Conservation (phyloP, 2,329 filamentous ascomycete genomes). For the Atkinsonella texensis region DNA sequence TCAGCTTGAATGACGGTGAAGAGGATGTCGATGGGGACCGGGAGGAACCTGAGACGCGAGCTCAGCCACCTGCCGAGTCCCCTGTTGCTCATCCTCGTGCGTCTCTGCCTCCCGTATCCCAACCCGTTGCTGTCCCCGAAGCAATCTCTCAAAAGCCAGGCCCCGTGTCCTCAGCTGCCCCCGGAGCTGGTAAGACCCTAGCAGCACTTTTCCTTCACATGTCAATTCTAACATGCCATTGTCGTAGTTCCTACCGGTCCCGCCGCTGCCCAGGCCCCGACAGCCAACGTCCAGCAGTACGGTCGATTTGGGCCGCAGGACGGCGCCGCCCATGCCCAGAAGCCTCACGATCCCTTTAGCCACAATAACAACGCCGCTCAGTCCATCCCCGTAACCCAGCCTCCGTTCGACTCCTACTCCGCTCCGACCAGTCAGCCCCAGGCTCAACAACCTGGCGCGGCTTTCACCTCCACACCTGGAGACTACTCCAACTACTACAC, state of each 20-base stretch:
- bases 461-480: constrained; percentile 60
- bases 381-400: constrained; percentile 43
- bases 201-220: constrained; percentile 4
- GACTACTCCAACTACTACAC: constrained; percentile 85
- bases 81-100: constrained; percentile 76
- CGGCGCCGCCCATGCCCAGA: constrained; percentile 47
- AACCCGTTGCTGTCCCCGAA: constrained; percentile 43
- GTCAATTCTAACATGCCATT: constrained; percentile 14
- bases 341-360: constrained; percentile 77
- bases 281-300: constrained; percentile 51
- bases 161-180: constrained; percentile 20
- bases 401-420: constrained; percentile 50
- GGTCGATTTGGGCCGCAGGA: constrained; percentile 60
- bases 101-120: constrained; percentile 64
- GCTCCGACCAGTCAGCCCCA: constrained; percentile 48
- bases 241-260: constrained; percentile 9
- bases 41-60: constrained; percentile 88
- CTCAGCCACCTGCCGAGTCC: constrained; percentile 86
- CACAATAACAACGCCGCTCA: constrained; percentile 28
- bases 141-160: constrained; percentile 44
- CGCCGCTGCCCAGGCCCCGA: constrained; percentile 33
- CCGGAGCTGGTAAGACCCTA: constrained; percentile 19
- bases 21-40: constrained; percentile 89
- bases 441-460: constrained; percentile 46
- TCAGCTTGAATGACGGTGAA: constrained; percentile 74